Conservation (phyloP, 2,329 filamentous ascomycete species). For the Pseudocercospora ulei region DNA sequence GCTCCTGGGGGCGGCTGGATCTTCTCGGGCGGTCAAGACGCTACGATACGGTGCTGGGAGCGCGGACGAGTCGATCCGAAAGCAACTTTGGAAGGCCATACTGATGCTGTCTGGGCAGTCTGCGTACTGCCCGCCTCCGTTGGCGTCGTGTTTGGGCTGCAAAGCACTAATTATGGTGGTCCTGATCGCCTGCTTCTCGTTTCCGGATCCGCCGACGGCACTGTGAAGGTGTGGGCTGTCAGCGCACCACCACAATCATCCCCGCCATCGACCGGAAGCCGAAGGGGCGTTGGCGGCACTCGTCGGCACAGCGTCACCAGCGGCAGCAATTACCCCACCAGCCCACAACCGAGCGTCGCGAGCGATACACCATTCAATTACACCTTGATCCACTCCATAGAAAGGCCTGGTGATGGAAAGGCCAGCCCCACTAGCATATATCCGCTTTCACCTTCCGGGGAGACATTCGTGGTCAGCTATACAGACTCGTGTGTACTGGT, state of each 20-base stretch:
- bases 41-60: constrained; percentile 90
- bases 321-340: constrained; percentile 80
- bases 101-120: constrained; percentile 89
- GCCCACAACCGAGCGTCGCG: constrained; percentile 78
- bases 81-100: constrained; percentile 80
- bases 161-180: constrained; percentile 59
- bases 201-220: constrained; percentile 83
- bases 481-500: constrained; percentile 81
- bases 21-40: constrained; percentile 92
- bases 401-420: constrained; percentile 44
- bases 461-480: constrained; percentile 88
- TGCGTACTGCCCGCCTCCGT: constrained; percentile 81
- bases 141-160: constrained; percentile 64
- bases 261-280: constrained; percentile 64
- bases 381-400: constrained; percentile 78
- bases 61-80: constrained; percentile 89
- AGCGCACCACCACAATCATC: constrained; percentile 78
- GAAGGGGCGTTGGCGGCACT: constrained; percentile 61
- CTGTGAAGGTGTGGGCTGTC: constrained; percentile 87
- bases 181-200: constrained; percentile 81
- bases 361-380: constrained; percentile 79
- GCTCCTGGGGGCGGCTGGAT: constrained; percentile 94
- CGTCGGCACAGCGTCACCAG: constrained; percentile 89
- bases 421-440: constrained; percentile 85
- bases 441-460: constrained; percentile 70